Conservation (phyloP, 2,329 filamentous ascomycete genomes). For the Verticillium albo-atrum region DNA sequence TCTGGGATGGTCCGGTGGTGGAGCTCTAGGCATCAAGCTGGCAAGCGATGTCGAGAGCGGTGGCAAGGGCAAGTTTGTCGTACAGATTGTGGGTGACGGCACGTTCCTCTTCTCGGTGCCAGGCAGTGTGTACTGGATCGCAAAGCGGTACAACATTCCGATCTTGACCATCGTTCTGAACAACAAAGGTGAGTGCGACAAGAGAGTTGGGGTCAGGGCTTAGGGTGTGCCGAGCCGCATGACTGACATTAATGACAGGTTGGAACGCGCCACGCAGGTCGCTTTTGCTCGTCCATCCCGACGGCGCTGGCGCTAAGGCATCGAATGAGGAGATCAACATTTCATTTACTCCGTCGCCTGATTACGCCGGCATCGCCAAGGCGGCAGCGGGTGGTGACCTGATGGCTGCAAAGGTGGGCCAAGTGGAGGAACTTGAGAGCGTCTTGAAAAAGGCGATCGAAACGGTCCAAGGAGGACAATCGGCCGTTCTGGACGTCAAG, state of each 20-base stretch:
- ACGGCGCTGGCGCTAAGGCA: conserved; percentile 33
- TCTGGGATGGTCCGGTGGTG: conserved; percentile 76
- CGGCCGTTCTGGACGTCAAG: conserved; percentile 51
- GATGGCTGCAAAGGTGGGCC: conserved; percentile 42
- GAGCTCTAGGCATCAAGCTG: conserved; percentile 70
- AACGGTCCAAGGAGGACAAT: conserved; percentile 43
- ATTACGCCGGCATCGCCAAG: conserved; percentile 28
- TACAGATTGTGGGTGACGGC: conserved; percentile 54
- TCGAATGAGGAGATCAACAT: conserved; percentile 43
- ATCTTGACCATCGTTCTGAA: conserved; percentile 52
- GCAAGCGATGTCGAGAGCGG: conserved; percentile 44
- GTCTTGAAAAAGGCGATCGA: conserved; percentile 46
- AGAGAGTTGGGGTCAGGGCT: not conserved
- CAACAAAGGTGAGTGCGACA: conserved; percentile 41
- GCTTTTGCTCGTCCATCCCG: conserved; percentile 36
- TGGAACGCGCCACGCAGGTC: conserved; percentile 41
- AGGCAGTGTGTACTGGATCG: conserved; percentile 52
- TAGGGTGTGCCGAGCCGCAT: not conserved
- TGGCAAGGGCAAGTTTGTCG: conserved; percentile 43
- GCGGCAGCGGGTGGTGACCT: conserved; percentile 39
- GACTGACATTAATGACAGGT: conserved; percentile 16
- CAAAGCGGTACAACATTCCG: conserved; percentile 48
- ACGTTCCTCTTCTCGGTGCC: conserved; percentile 52
- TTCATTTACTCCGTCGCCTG: conserved; percentile 37
- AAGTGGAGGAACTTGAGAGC: conserved; percentile 38